These are phyloP conservation scores for Laetiporus sulphureus DNA, from an alignment of 1,284 basidiomycete genomes.

Conservation along the genomic window DNA sequence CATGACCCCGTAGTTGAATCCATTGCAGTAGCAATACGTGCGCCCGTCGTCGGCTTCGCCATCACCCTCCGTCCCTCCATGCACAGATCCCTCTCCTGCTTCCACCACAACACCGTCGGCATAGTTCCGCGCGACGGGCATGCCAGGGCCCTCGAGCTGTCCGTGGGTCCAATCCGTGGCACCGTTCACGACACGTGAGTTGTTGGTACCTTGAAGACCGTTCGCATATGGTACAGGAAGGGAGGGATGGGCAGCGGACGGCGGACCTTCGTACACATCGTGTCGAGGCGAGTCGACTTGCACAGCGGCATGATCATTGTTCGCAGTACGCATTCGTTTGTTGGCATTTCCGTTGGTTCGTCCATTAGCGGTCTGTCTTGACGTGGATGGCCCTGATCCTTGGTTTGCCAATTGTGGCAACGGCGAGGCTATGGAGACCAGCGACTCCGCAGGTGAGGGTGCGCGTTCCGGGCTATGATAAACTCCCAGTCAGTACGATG, in stretches of 20 bases:
- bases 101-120: conserved; percentile 14
- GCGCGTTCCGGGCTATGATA: conserved; percentile 39
- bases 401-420: conserved; percentile 13
- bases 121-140: conserved; percentile 51
- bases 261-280: conserved; percentile 31
- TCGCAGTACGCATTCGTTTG: conserved; percentile 19
- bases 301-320: conserved; percentile 17
- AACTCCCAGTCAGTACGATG: not conserved
- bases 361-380: not conserved
- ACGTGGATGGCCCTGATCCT: too few relatives aligned
- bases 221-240: conserved; percentile 32
- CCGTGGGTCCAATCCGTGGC: conserved; percentile 37
- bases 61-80: conserved; percentile 33
- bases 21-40: conserved; percentile 86
- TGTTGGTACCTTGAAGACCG: conserved; percentile 11
- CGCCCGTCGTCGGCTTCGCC: conserved; percentile 65
- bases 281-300: conserved; percentile 23
- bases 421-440: conserved; percentile 63
- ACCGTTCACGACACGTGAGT: conserved; percentile 15
- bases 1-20: conserved; percentile 92
- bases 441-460: conserved; percentile 64
- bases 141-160: conserved; percentile 68
- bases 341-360: conserved; percentile 19
- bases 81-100: conserved; percentile 21
- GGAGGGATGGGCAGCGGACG: conserved; percentile 34